Evolutionary conservation across 116 monocot species (phyloP).

Genomic region (Papilionanthe hybrid): DNA sequence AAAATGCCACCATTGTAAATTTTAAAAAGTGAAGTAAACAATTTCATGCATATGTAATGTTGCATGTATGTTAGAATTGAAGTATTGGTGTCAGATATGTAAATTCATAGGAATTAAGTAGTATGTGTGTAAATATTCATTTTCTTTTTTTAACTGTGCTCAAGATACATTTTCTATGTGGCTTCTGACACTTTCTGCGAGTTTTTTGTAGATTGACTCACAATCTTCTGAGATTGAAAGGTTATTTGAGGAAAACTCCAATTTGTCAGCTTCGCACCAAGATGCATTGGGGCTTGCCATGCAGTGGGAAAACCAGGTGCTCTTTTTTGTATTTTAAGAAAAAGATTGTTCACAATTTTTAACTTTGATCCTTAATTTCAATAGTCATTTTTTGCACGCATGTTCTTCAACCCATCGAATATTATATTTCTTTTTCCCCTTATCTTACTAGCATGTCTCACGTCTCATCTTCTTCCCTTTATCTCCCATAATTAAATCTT

Average conservation of each 20-base stretch:
- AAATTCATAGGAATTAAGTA: no score
- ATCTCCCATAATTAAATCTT: not conserved
- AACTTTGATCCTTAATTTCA: not conserved
- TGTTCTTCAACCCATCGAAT: not conserved
- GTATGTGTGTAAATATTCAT: no score
- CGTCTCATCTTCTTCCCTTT: not conserved
- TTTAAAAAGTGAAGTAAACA: no score
- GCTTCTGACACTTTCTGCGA: not conserved
- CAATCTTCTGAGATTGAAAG: slow-evolving; percentile 98
- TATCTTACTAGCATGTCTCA: not conserved
- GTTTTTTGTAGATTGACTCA: slow-evolving; percentile 74
- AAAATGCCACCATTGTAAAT: no score
- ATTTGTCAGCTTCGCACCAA: slow-evolving; percentile 50
- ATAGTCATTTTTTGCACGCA: not conserved
- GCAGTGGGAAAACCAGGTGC: slow-evolving; percentile 95
- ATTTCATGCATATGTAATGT: no score
- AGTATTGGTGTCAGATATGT: no score
- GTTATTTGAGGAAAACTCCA: slow-evolving; percentile 92
- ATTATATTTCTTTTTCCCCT: not conserved
- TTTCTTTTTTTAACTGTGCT: not conserved
- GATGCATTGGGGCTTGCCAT: slow-evolving; percentile 43
- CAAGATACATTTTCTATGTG: slow-evolving; percentile 1
- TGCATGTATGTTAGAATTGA: no score
- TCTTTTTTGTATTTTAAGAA: not conserved
- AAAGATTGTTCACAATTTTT: not conserved